phyloP scores from a whole-genome alignment of 2,329 filamentous ascomycete genomes.

The Colletotrichum gigasporum region DNA sequence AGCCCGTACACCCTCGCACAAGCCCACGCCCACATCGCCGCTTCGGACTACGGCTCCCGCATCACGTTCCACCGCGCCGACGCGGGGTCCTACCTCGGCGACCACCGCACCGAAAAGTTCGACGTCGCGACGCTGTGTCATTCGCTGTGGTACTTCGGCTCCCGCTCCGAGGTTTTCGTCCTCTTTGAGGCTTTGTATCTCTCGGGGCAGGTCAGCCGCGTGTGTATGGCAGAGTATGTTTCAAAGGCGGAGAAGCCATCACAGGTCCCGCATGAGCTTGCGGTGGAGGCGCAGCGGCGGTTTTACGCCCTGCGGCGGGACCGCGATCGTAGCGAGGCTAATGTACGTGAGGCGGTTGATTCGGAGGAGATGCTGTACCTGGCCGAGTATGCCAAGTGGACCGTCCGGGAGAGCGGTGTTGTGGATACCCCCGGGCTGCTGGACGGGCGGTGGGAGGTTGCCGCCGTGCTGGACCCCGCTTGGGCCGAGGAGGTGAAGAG shows the following conservation, averaged over 20 bases:
- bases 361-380: conserved; percentile 15
- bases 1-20: conserved; percentile 26
- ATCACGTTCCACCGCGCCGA: conserved; percentile 16
- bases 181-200: conserved; percentile 6
- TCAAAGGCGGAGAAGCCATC: neutral
- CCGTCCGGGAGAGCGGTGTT: neutral
- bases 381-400: conserved; percentile 20
- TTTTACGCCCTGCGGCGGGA: conserved; percentile 5
- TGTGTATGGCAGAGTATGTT: conserved; percentile 28
- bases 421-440: conserved; percentile 23
- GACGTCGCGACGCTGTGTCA: conserved; percentile 23
- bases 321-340: neutral
- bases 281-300: conserved; percentile 13
- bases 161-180: neutral
- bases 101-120: neutral
- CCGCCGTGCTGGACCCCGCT: conserved; percentile 7
- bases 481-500: conserved; percentile 7
- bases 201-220: neutral
- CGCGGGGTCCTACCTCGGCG: conserved; percentile 12
- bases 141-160: conserved; percentile 29
- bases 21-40: conserved; percentile 13
- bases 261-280: conserved; percentile 24
- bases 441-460: conserved; percentile 28
- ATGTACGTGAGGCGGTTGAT: conserved; percentile 21
- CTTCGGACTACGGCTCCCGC: neutral